Base-by-base conservation (phyloP, 352 stramenopile species). In the Globisporangium rhizosaccharum region DNA sequence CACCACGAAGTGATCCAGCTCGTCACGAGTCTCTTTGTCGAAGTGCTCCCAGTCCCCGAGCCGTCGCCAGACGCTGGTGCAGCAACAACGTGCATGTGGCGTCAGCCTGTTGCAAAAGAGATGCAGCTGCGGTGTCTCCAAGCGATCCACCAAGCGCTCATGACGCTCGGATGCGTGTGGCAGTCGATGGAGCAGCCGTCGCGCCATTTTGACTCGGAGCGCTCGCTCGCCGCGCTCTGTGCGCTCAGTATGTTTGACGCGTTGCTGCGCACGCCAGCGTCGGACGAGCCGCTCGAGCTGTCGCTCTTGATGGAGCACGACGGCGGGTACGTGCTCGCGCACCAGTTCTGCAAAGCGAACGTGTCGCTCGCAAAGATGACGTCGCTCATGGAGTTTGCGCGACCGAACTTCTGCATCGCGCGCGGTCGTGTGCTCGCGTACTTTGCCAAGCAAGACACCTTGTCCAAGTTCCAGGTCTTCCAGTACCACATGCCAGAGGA, bases 1-100 rank as follows among this genome's bases (percentile, higher is more conserved):
- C 88, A 96, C 55, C 76, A 95, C 42, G 80, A 96, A 85, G 83
- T 94, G 30, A 92, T 94, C 49, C 86, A 94, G 41, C 69, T 96
- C 28, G 72, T 97, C 49, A 91, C 83, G 36, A 87, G 65, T 39
- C 53, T 95, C 12, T 75, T 96, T 44, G 82, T 91, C 6, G 85
- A 96, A 62, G 82, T 94, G 7, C 61, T 97, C 12, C 87, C 87
- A 1, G 70, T 89, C n/a, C 88, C 88, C 0, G 59, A 71, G 17
- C 59, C 69, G 0, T 59, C 62, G 0, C 53, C 63, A 14, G 66
- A 78, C 7, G 62, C 66, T 12, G 59, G 45, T 7, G 57, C 47
- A 23, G 63, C 52, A 20, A 26, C 63, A 2, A 65, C 53, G 7
- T 90, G 79, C 44, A 87, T 96, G 67, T 96, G 86, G 86, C 63